Evolutionary conservation across 78 protist genomes (phyloP), one percentile per base, ranked within the genome.

Genomic region (Guillardia theta): DNA sequence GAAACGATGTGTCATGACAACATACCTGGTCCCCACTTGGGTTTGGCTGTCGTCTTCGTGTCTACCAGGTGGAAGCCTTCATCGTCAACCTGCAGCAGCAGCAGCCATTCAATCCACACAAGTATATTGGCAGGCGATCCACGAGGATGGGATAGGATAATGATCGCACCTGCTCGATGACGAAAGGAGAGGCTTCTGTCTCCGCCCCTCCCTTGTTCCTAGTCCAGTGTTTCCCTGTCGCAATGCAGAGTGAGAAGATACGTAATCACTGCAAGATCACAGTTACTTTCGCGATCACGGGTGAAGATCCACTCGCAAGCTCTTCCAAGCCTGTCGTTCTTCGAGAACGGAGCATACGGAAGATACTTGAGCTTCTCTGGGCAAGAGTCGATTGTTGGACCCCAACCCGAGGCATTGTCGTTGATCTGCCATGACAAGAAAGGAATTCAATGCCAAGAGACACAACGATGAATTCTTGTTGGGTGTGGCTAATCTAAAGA

Each of bases 31-130:
- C n/a, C n/a, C n/a, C n/a, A n/a, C n/a, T n/a, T 88, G 70, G 93
- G 93, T 41, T 88, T 88, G 43, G 93, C 76, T 4, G 93, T 44
- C 4, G 93, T 27, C 43, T 88, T 88, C 64, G 54, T 24, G 43
- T 88, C 93, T 27, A 88, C 93, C 18, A 88, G 93, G 41, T 88
- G 93, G 93, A 88, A 88, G 70, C 93, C 93, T 18, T 88, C 93
- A 8, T 88, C 93, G 39, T 88, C 93, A 12, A 88, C 93, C 70
- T 58, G 70, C 70, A 8, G 39, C 10, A 50, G 30, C 10, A 50
- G 15, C 58, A 50, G 15, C 58, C 58, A 50, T 15, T 50, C 15
- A 19, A 10, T 15, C 58, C 58, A 50, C 58, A 50, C 15, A 10
- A 50, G 10, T 50, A 15, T 15, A n/a, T n/a, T n/a, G n/a, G n/a